Evolutionary conservation across 2,329 filamentous ascomycete species (phyloP).

Genomic region (Epichloe scottii): DNA sequence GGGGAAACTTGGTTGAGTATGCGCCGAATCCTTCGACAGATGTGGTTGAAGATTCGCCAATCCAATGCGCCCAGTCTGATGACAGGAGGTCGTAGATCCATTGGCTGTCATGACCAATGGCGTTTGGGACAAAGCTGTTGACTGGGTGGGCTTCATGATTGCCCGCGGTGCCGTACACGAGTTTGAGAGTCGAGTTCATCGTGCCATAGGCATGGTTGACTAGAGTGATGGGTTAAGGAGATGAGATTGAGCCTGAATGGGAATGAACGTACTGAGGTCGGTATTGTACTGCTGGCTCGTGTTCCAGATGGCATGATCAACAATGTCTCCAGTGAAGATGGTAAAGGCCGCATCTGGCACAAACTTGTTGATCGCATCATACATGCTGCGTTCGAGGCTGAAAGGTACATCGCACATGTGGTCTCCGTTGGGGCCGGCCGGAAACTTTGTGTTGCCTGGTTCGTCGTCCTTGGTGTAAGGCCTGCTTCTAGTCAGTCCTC

Average conservation of each 20-base stretch:
- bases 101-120: conserved; percentile 26
- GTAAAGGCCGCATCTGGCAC: conserved; percentile 36
- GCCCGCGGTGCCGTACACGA: conserved; percentile 39
- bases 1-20: conserved; percentile 33
- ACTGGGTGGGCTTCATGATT: conserved; percentile 44
- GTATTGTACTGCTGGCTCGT: conserved; percentile 24
- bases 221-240: conserved; percentile 4
- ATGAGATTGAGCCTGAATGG: conserved; percentile 16
- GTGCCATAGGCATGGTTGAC: conserved; percentile 33
- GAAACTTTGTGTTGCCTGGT: conserved; percentile 33
- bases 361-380: conserved; percentile 33
- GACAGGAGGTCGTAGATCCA: conserved; percentile 41
- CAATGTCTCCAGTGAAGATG: conserved; percentile 48
- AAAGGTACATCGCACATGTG: conserved; percentile 39
- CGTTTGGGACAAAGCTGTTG: conserved; percentile 34
- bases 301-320: conserved; percentile 39
- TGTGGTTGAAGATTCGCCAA: conserved; percentile 21
- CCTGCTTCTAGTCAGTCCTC: conserved; percentile 14
- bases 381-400: conserved; percentile 41
- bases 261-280: conserved; percentile 15
- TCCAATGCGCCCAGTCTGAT: conserved; percentile 32
- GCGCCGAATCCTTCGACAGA: conserved; percentile 29
- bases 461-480: conserved; percentile 33
- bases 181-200: conserved; percentile 28
- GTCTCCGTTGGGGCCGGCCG: conserved; percentile 40